Evolutionary conservation across 1,139 yeast species (phyloP).

Genomic region (Suhomyces ambrosiae): DNA sequence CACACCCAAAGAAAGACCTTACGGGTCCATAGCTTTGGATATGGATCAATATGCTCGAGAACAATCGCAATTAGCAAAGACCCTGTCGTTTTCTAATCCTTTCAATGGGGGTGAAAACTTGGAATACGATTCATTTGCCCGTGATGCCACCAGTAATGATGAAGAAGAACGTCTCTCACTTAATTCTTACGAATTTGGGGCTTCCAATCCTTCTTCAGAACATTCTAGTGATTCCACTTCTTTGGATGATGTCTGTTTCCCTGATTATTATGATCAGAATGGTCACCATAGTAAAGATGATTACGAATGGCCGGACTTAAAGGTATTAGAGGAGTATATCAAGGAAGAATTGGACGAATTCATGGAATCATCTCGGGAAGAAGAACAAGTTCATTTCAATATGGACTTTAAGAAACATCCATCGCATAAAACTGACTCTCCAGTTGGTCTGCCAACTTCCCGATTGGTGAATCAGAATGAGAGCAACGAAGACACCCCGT

Average conservation of each 20-base stretch:
- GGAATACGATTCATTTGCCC: background rate
- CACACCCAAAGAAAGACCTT: background rate
- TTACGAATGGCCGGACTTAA: constrained; percentile 77
- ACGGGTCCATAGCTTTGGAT: constrained; percentile 37
- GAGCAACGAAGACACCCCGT: constrained; percentile 27
- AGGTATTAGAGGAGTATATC: constrained; percentile 73
- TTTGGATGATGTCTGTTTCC: constrained; percentile 69
- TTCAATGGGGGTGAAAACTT: constrained; percentile 12
- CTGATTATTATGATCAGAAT: constrained; percentile 39
- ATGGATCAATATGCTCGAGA: constrained; percentile 45
- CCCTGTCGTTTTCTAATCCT: constrained; percentile 21
- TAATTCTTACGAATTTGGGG: constrained; percentile 47
- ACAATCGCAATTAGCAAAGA: constrained; percentile 29
- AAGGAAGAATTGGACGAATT: constrained; percentile 61
- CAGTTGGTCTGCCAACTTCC: constrained; percentile 7
- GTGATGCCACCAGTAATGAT: constrained; percentile 18
- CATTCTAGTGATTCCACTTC: constrained; percentile 73
- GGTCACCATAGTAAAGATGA: constrained; percentile 23
- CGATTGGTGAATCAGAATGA: background rate
- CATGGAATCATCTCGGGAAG: constrained; percentile 15
- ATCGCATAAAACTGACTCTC: constrained; percentile 1
- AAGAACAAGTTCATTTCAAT: constrained; percentile 18
- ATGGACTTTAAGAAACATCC: constrained; percentile 30
- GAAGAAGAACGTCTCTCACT: constrained; percentile 24
- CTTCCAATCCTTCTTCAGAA: constrained; percentile 73